These are phyloP conservation scores for Lecanicillium sp. DNA, from an alignment of 2,329 filamentous ascomycete species.

Conservation along the genomic window DNA sequence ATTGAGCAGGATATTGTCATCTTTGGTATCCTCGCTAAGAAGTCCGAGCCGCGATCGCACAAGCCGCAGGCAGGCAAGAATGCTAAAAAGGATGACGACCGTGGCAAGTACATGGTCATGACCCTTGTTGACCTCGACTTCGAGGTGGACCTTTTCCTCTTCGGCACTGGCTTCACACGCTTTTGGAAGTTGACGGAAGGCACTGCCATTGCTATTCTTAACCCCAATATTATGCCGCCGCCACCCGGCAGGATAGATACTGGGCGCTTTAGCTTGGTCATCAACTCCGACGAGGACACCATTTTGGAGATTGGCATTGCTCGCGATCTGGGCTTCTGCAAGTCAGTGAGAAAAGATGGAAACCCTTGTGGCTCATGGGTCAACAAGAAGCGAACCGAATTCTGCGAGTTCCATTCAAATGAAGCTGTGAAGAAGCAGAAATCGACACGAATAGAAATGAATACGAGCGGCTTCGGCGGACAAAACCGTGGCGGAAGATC, in stretches of 20 bases:
- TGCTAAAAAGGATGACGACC: conserved; percentile 46
- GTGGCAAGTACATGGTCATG: conserved; percentile 88
- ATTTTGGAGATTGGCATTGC: conserved; percentile 83
- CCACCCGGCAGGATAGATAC: conserved; percentile 68
- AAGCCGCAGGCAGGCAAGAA: conserved; percentile 39
- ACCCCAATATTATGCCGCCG: conserved; percentile 86
- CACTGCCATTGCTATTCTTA: conserved; percentile 88
- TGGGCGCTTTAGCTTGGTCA: conserved; percentile 76
- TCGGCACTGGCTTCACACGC: conserved; percentile 80
- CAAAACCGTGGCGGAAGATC: conserved; percentile 21
- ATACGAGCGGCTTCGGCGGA: conserved; percentile 52
- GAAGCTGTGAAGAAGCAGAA: conserved; percentile 65
- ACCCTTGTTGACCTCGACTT: conserved; percentile 82
- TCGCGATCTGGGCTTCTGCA: conserved; percentile 84
- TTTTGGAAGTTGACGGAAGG: conserved; percentile 93
- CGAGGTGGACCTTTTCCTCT: conserved; percentile 88
- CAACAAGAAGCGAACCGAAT: conserved; percentile 79
- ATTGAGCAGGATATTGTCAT: conserved; percentile 85
- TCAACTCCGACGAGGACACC: conserved; percentile 81
- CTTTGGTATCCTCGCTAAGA: conserved; percentile 79
- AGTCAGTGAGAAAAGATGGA: conserved; percentile 77
- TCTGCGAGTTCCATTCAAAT: conserved; percentile 90
- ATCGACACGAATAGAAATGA: conserved; percentile 70
- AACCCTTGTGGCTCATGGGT: conserved; percentile 77
- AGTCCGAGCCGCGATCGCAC: conserved; percentile 70